Evolutionary conservation across 2,329 filamentous ascomycete genomes (phyloP).

Genomic region (Thielaviopsis ethacetica): DNA sequence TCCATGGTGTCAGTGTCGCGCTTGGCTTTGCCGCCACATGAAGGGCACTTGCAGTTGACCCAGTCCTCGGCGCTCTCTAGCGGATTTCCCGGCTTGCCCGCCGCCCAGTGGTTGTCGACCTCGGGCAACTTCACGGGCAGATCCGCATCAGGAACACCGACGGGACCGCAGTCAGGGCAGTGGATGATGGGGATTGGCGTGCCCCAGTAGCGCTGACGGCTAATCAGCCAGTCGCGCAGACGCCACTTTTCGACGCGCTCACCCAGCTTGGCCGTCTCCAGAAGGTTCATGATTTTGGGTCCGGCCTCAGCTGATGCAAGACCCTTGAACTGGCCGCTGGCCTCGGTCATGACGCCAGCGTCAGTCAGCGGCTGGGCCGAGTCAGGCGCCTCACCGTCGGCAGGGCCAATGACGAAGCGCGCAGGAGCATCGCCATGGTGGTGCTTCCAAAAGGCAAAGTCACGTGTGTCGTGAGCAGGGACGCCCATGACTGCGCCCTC

Average conservation of each 20-base stretch:
- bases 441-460: constrained; percentile 64
- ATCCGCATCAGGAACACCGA: constrained; percentile 60
- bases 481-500: constrained; percentile 87
- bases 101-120: constrained; percentile 50
- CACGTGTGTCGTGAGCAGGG: constrained; percentile 65
- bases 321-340: constrained; percentile 48
- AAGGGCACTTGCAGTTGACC: constrained; percentile 60
- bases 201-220: constrained; percentile 86
- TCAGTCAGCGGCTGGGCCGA: constrained; percentile 37
- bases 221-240: constrained; percentile 77
- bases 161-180: constrained; percentile 58
- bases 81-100: constrained; percentile 58
- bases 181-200: constrained; percentile 80
- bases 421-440: constrained; percentile 47
- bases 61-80: constrained; percentile 56
- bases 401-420: constrained; percentile 38
- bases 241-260: constrained; percentile 57
- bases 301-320: constrained; percentile 47
- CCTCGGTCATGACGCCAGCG: constrained; percentile 49
- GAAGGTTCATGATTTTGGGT: constrained; percentile 39
- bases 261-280: constrained; percentile 40
- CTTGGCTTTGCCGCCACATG: constrained; percentile 52
- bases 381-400: constrained; percentile 24
- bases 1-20: constrained; percentile 93
- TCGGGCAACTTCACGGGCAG: constrained; percentile 62